phyloP scores from a whole-genome alignment of 371 early-diverging fungal species.

The Mycotypha africana region DNA sequence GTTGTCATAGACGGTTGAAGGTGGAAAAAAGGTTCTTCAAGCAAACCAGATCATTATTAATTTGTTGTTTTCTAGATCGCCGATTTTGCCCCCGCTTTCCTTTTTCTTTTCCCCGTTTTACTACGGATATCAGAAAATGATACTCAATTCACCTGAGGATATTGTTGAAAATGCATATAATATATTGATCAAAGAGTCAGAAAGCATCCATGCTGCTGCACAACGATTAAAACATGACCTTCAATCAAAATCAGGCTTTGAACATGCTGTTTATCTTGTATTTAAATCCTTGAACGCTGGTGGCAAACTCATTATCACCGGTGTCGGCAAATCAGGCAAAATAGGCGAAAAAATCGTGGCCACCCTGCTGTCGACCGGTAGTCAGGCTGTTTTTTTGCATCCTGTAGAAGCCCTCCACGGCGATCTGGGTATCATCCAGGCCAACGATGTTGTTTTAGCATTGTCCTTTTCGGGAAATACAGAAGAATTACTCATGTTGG shows the following conservation, averaged over 20 bases:
- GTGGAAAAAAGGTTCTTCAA: no score
- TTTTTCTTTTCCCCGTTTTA: background rate
- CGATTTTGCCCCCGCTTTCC: background rate
- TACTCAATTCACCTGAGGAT: constrained; percentile 10
- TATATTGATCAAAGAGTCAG: constrained; percentile 30
- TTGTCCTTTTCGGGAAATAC: constrained; percentile 63
- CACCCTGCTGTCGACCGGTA: constrained; percentile 57
- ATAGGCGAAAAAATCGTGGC: constrained; percentile 63
- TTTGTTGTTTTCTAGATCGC: background rate
- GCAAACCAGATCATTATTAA: no score
- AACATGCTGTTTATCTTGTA: constrained; percentile 35
- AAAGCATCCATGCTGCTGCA: constrained; percentile 29
- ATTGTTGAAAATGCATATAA: constrained; percentile 18
- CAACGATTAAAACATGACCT: constrained; percentile 20
- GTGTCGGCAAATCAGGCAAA: constrained; percentile 63
- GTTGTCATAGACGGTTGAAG: no score
- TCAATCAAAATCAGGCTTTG: constrained; percentile 26
- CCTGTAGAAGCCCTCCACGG: constrained; percentile 65
- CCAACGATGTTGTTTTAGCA: constrained; percentile 52
- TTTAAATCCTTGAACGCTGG: constrained; percentile 28
- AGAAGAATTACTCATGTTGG: constrained; percentile 47
- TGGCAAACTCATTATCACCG: constrained; percentile 58
- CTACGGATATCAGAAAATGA: background rate
- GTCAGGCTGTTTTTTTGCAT: constrained; percentile 51
- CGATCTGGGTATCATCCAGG: constrained; percentile 49